phyloP scores from a whole-genome alignment of 352 stramenopile species.

The Phytophthora pistaciae region DNA sequence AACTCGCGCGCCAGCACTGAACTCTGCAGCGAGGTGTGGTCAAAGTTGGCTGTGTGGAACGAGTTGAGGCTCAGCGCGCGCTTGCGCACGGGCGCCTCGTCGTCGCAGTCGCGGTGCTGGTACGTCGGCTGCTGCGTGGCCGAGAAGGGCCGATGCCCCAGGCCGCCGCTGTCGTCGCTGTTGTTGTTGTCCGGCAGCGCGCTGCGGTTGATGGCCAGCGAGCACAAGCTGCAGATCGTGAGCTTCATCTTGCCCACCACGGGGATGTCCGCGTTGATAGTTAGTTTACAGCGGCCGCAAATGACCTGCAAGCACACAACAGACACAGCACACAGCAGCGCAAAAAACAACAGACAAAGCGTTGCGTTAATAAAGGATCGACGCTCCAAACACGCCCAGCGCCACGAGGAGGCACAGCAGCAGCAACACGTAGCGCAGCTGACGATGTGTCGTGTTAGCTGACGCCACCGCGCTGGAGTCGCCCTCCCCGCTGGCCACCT shows the following conservation, averaged over 20 bases:
- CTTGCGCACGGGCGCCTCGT: conserved; percentile 44
- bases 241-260: conserved; percentile 89
- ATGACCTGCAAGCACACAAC: conserved; percentile 56
- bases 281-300: conserved; percentile 76
- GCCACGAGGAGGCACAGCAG: conserved; percentile 8
- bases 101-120: conserved; percentile 39
- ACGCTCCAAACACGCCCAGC: conserved; percentile 3
- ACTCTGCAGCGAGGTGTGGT: conserved; percentile 66
- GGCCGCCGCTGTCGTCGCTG: conserved; percentile 42
- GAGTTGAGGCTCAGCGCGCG: conserved; percentile 75
- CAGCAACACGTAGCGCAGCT: conserved; percentile 12
- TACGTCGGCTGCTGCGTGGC: conserved; percentile 39
- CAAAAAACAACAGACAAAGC: not conserved
- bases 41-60: conserved; percentile 87
- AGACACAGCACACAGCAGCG: conserved; percentile 19
- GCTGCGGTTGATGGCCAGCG: conserved; percentile 79
- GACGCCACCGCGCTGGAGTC: not conserved
- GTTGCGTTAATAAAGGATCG: conserved; percentile 25
- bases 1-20: conserved; percentile 58
- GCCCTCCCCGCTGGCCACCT: not conserved
- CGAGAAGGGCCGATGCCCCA: conserved; percentile 62
- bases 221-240: conserved; percentile 85
- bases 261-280: conserved; percentile 82
- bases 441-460: not conserved
- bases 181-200: conserved; percentile 55